phyloP scores from a whole-genome alignment of 2,329 filamentous ascomycete genomes.

The Westerdykella aurantiaca region DNA sequence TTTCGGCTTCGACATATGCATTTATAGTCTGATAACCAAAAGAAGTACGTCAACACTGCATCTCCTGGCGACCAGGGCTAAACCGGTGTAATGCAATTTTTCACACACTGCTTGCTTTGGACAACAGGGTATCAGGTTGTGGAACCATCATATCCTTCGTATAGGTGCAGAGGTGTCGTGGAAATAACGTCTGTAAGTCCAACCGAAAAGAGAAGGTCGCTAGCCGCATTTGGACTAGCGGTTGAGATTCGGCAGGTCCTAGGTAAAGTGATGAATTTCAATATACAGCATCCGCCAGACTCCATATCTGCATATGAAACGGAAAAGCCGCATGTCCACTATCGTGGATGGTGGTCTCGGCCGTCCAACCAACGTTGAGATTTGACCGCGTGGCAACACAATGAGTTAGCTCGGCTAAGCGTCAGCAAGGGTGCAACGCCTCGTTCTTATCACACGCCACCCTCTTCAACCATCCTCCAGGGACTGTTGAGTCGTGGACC shows the following conservation, averaged over 20 bases:
- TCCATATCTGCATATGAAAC: background rate
- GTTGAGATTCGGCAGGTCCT: background rate
- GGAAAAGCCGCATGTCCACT: background rate
- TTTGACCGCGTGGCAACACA: conserved; percentile 12
- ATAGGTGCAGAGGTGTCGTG: too few species aligned
- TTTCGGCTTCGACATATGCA: too few species aligned
- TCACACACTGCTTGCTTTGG: too few species aligned
- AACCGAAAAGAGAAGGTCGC: background rate
- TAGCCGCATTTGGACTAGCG: background rate
- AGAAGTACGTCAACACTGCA: too few species aligned
- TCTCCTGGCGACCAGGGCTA: too few species aligned
- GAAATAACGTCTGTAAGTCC: too few species aligned
- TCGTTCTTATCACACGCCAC: conserved; percentile 18
- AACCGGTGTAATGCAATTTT: too few species aligned
- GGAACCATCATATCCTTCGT: too few species aligned
- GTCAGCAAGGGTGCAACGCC: conserved; percentile 10
- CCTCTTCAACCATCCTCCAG: conserved; percentile 1
- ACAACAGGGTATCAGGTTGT: too few species aligned
- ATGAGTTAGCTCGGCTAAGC: conserved; percentile 13
- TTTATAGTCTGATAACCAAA: too few species aligned
- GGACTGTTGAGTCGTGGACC: background rate
- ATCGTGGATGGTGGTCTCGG: background rate
- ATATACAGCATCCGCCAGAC: background rate
- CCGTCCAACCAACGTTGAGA: conserved; percentile 15
- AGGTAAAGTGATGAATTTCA: background rate